These are phyloP conservation scores for Heliamphora pulchella DNA, from an alignment of 179 eudicot genomes.

Conservation along the genomic window DNA sequence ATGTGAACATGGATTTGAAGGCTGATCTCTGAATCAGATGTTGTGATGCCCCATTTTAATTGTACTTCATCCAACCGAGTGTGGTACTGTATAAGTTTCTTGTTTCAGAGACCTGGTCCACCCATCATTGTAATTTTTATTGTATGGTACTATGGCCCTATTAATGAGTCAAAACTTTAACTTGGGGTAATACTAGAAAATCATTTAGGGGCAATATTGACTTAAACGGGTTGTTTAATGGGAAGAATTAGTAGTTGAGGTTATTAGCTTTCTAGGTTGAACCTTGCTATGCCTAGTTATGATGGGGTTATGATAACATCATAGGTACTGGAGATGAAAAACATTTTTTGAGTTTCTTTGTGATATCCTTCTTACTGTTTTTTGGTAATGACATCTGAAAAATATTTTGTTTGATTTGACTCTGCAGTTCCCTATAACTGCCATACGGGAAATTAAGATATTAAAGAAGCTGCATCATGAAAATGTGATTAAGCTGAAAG, in stretches of 20 bases:
- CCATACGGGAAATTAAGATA: constrained; percentile 92
- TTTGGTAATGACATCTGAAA: background rate
- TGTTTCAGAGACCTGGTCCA: background rate
- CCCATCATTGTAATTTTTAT: background rate
- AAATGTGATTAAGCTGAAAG: constrained; percentile 83
- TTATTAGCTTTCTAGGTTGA: background rate
- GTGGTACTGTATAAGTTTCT: background rate
- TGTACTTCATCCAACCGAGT: background rate
- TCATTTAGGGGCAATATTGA: background rate
- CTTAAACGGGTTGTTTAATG: background rate
- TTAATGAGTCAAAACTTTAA: background rate
- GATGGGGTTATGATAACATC: background rate
- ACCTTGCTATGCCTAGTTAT: constrained; percentile 2
- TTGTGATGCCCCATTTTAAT: background rate
- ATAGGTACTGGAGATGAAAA: background rate
- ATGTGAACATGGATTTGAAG: background rate
- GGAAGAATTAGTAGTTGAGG: background rate
- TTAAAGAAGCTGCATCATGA: constrained; percentile 96
- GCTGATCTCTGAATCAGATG: background rate
- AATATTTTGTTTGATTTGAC: constrained; percentile 4
- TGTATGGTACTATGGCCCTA: background rate
- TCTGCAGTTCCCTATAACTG: constrained; percentile 88
- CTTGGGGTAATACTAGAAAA: background rate
- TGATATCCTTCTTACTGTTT: background rate
- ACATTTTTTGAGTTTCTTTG: background rate